Evolutionary conservation across 768 basidiomycete species (phyloP).

Genomic region (Coprinopsis strossmayeri): DNA sequence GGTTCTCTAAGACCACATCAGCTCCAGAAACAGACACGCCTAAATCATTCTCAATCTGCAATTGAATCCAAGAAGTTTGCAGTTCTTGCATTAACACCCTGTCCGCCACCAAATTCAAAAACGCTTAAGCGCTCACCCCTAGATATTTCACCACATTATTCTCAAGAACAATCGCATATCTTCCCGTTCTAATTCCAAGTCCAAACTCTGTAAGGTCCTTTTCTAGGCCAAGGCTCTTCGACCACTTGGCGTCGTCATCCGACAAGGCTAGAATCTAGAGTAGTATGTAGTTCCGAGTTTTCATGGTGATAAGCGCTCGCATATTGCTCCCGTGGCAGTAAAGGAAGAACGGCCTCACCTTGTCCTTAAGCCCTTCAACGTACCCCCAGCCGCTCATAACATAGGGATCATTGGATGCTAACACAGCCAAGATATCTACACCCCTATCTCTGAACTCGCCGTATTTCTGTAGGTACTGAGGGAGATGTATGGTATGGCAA

Average conservation of each 20-base stretch:
- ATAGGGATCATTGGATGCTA: constrained; percentile 77
- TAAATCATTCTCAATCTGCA: constrained; percentile 43
- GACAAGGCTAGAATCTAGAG: constrained; percentile 52
- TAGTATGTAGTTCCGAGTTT: neutral
- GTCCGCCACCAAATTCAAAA: neutral
- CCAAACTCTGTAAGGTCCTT: constrained; percentile 42
- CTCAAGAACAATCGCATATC: constrained; percentile 63
- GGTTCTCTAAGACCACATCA: constrained; percentile 48
- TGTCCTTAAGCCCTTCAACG: constrained; percentile 57
- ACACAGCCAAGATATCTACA: constrained; percentile 63
- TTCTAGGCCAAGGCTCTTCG: constrained; percentile 45
- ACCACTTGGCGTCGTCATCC: constrained; percentile 52
- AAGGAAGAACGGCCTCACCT: constrained; percentile 31
- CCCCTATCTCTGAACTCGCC: constrained; percentile 76
- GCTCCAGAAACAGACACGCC: constrained; percentile 53
- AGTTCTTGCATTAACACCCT: constrained; percentile 9
- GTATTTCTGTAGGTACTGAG: constrained; percentile 61
- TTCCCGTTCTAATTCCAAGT: constrained; percentile 51
- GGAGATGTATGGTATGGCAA: constrained; percentile 61
- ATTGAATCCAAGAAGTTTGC: neutral
- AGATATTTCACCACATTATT: constrained; percentile 66
- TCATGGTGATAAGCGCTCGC: constrained; percentile 1
- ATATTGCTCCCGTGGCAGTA: no score
- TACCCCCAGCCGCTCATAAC: constrained; percentile 64
- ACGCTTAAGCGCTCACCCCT: constrained; percentile 31